Evolutionary conservation across 495 filamentous ascomycete genomes (phyloP), one percentile per base, ranked within the genome.

Genomic region (Penicillium silybi): DNA sequence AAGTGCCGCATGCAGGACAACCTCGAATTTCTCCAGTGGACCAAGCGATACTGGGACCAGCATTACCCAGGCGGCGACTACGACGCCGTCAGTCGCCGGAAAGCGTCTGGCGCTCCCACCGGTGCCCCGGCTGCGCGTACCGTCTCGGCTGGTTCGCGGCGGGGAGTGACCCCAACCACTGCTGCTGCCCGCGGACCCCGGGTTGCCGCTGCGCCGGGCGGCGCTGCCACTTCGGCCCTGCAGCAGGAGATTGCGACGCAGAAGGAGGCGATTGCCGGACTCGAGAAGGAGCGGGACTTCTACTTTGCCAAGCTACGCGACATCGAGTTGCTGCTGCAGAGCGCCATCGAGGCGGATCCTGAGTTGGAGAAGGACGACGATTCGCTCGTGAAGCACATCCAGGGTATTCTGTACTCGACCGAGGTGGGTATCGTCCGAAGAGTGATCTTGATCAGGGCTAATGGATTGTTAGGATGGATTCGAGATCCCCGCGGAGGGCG

Each of bases 1-100:
- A 97, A 97, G 72, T 98, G 93, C 80, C 95, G 95, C 75, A 97
- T 98, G 89, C 93, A 98, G 74, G 93, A 98, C 68, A 98, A 98
- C 76, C 90, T 98, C 54, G 95, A 97, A 65, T 98, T 97, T 71
- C 82, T 98, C 29, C 93, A 98, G 75, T 98, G 89, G 89, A 85
- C 81, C 46, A 97, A 97, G 81, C 75, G 79, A 56, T 96, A 90
- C 75, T 98, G 93, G 93, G 95, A 98, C 65, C 92, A 96, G 65
- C 90, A 97, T 79, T 98, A 86, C 66, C 91, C 93, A 8, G 93
- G 92, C 41, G 89, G 89, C 46, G 93, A 97, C 56, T 98, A 98
- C 72, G 93, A 98, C 70, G 89, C 93, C 9, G 76, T 95, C 19
- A 73, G 73, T 41, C 84, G 93, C 55, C 82, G 93, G 66, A 96